phyloP scores from a whole-genome alignment of 768 basidiomycete species.

The Coprinellus micaceus region DNA sequence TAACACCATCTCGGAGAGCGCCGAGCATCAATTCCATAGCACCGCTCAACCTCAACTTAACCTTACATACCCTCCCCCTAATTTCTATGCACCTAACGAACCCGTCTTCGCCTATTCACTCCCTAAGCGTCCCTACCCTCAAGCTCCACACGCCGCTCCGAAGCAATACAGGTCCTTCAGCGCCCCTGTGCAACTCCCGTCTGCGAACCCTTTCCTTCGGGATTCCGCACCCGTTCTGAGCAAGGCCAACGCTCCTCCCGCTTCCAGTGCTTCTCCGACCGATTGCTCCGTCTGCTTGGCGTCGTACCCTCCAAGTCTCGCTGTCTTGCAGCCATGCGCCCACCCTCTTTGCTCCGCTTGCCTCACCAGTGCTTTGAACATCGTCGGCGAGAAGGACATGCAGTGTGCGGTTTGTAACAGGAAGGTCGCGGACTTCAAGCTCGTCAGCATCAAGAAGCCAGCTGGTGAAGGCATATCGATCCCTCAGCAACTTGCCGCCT shows the following conservation, averaged over 20 bases:
- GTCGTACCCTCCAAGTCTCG: constrained; percentile 41
- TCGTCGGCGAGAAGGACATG: constrained; percentile 88
- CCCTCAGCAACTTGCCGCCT: background rate
- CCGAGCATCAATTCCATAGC: constrained; percentile 40
- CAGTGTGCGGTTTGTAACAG: constrained; percentile 76
- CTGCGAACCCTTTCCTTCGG: constrained; percentile 2
- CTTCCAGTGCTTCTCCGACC: too few relatives aligned
- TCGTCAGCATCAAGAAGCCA: constrained; percentile 27
- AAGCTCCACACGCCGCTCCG: constrained; percentile 10
- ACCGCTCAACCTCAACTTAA: constrained; percentile 26
- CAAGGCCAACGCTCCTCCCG: too few relatives aligned
- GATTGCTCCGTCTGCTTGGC: constrained; percentile 66
- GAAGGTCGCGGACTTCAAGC: constrained; percentile 66
- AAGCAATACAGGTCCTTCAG: background rate
- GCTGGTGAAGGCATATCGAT: background rate
- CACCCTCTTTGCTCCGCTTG: constrained; percentile 79
- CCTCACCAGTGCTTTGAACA: constrained; percentile 82
- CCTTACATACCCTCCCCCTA: constrained; percentile 2
- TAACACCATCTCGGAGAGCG: constrained; percentile 36
- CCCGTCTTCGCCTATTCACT: constrained; percentile 4
- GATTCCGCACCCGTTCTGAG: background rate
- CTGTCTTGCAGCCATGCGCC: constrained; percentile 67
- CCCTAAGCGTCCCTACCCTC: constrained; percentile 13
- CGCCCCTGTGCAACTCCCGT: background rate
- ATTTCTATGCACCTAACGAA: background rate